A percentile compares a stretch with the other conserved stretches of the same genome.
phyloP scores from a whole-genome alignment of 129 eudicot species.

The Flaveria bidentis region DNA sequence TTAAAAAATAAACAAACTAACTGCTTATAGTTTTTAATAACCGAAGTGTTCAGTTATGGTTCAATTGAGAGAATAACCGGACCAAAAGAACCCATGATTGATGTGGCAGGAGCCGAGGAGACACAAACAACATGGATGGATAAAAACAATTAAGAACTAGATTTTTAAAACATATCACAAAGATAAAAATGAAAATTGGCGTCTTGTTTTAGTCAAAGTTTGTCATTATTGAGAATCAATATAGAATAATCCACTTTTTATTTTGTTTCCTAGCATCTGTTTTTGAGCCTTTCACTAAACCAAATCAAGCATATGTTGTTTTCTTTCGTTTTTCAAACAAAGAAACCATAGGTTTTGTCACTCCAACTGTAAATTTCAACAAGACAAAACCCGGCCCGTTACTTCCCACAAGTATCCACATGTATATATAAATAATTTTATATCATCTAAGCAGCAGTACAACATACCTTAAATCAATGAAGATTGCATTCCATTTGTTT shows the following conservation, averaged over 20 bases:
- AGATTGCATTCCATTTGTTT: conserved; percentile 26
- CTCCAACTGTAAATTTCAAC: conserved; percentile 7
- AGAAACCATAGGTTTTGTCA: conserved; percentile 14
- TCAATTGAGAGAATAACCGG: no score
- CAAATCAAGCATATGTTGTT: conserved; percentile 1
- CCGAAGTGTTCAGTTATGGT: no score
- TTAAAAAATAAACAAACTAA: no score
- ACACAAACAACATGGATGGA: no score
- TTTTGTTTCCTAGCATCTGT: not conserved
- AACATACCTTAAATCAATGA: conserved; percentile 29
- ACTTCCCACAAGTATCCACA: conserved; percentile 19
- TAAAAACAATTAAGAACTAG: no score
- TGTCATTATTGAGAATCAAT: not conserved
- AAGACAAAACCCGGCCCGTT: conserved; percentile 15
- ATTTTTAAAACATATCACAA: not conserved
- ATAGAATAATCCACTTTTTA: not conserved
- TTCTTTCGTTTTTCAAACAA: conserved; percentile 14
- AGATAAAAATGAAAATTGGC: not conserved
- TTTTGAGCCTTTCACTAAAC: not conserved
- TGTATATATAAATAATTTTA: not conserved
- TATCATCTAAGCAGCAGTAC: conserved; percentile 4
- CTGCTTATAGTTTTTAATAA: no score
- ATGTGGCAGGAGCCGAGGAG: no score
- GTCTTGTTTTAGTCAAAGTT: not conserved
- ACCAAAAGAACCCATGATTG: no score